Evolutionary conservation across 1,284 basidiomycete species (phyloP).

Genomic region (Pholiota adiposa): DNA sequence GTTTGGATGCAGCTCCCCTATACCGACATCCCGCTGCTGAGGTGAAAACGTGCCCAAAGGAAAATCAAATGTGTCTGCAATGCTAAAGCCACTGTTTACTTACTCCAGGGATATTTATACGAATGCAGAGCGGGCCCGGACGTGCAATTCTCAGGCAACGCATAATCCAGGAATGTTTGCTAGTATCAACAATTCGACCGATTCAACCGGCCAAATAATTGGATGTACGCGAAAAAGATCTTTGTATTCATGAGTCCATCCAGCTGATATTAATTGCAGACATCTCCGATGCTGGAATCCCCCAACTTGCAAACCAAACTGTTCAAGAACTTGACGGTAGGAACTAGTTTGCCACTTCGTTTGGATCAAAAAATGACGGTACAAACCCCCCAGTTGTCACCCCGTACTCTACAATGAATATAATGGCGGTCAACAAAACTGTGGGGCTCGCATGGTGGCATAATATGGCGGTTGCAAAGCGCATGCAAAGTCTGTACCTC

Average conservation of each 20-base stretch:
- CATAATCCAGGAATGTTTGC: constrained; percentile 26
- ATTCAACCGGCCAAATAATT: constrained; percentile 23
- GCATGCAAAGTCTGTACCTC: constrained; percentile 24
- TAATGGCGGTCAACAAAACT: constrained; percentile 23
- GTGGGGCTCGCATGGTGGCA: constrained; percentile 26
- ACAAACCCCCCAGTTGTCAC: constrained; percentile 18
- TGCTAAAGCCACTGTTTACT: neutral
- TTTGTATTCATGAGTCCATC: neutral
- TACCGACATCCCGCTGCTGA: constrained; percentile 23
- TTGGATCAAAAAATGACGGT: neutral
- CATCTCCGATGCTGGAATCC: constrained; percentile 27
- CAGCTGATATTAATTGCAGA: constrained; percentile 10
- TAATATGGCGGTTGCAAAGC: constrained; percentile 23
- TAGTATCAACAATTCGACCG: constrained; percentile 25
- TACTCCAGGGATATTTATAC: constrained; percentile 17
- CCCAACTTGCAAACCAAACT: constrained; percentile 25
- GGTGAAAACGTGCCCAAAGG: constrained; percentile 3
- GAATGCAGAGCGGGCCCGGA: constrained; percentile 25
- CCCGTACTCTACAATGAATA: constrained; percentile 27
- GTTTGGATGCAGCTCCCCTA: constrained; percentile 27
- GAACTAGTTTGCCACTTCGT: neutral
- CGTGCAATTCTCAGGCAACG: constrained; percentile 24
- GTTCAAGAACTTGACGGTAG: constrained; percentile 27
- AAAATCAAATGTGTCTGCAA: neutral
- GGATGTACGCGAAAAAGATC: constrained; percentile 10